These are phyloP conservation scores for Xerocomus brunneocitrinus DNA, from an alignment of 768 basidiomycete species.

Conservation along the genomic window DNA sequence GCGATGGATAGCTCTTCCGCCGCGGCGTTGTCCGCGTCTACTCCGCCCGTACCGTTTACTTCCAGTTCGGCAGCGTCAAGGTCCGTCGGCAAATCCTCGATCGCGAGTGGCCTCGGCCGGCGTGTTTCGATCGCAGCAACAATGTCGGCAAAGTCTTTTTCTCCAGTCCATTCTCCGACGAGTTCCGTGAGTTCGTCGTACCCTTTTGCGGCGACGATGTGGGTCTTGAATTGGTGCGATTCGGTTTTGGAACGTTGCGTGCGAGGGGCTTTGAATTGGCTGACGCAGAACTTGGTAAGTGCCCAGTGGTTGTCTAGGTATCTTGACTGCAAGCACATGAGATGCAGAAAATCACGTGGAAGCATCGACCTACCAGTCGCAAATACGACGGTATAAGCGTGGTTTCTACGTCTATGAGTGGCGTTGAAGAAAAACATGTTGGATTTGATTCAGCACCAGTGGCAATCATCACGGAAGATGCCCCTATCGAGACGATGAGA, in stretches of 20 bases:
- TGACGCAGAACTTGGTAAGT: slow-evolving; percentile 83
- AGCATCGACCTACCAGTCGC: slow-evolving; percentile 49
- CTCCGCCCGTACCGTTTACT: not conserved
- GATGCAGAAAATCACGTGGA: not conserved
- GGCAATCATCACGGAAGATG: slow-evolving; percentile 94
- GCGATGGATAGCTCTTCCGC: slow-evolving; percentile 29
- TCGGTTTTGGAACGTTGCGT: slow-evolving; percentile 54
- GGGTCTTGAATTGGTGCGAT: slow-evolving; percentile 50
- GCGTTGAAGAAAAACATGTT: slow-evolving; percentile 71
- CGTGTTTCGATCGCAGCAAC: slow-evolving; percentile 40
- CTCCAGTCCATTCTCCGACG: slow-evolving; percentile 54
- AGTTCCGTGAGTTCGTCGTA: slow-evolving; percentile 51
- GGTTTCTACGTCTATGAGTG: slow-evolving; percentile 63
- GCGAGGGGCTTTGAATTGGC: slow-evolving; percentile 72
- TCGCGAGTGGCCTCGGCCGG: slow-evolving; percentile 18
- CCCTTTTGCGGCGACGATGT: slow-evolving; percentile 55
- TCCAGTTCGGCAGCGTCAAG: not conserved
- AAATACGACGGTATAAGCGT: slow-evolving; percentile 70
- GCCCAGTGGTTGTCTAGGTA: slow-evolving; percentile 79
- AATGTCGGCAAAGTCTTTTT: slow-evolving; percentile 56
- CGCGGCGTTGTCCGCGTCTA: not conserved
- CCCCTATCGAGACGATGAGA: slow-evolving; percentile 41
- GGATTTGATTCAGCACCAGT: slow-evolving; percentile 93
- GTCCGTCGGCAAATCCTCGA: slow-evolving; percentile 5
- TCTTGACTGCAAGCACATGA: slow-evolving; percentile 45